Evolutionary conservation across 176 grass and related monocot species (phyloP), one percentile per base, ranked within the genome.

Genomic region (Bromus sterilis): DNA sequence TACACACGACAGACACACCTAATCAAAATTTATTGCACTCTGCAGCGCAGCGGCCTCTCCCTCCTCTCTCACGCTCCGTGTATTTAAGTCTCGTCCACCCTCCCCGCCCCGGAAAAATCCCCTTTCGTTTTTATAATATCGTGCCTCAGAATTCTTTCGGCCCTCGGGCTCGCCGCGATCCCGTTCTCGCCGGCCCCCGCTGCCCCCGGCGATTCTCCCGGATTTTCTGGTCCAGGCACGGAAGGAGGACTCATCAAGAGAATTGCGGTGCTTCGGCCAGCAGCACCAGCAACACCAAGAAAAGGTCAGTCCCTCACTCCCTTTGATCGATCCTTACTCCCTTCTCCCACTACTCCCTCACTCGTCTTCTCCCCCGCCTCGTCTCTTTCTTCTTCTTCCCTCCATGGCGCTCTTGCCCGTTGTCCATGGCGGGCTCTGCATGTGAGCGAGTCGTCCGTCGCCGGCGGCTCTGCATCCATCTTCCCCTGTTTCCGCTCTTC

Each of bases 81-180:
- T 53, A 53, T 53, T 53, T 21, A 53, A 57, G 55, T 57, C 55
- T 1, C 55, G 18, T 21, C 49, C 55, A 24, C n/a, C 70, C 67
- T 25, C 37, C 6, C 34, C 56, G 13, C 43, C 49, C n/a, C 3
- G 48, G 77, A 39, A 80, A n/a, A n/a, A n/a, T n/a, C n/a, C n/a
- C n/a, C n/a, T n/a, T n/a, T n/a, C n/a, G n/a, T n/a, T n/a, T 83
- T 74, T 86, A 66, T 48, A 64, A 49, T 67, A 65, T 80, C 40
- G 79, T 36, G 69, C 68, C 55, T 65, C 78, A 66, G 79, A 83
- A 90, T 83, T 86, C 77, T 90, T 75, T 67, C 28, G 88, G 84
- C 74, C 78, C 83, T 86, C 83, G 83, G 79, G 79, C 79, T 81
- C 80, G 64, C 79, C 74, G 78, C 78, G 83, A 90, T 86, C 83